phyloP scores from a whole-genome alignment of 2,329 filamentous ascomycete genomes.

The Coniochaeta sp. region DNA sequence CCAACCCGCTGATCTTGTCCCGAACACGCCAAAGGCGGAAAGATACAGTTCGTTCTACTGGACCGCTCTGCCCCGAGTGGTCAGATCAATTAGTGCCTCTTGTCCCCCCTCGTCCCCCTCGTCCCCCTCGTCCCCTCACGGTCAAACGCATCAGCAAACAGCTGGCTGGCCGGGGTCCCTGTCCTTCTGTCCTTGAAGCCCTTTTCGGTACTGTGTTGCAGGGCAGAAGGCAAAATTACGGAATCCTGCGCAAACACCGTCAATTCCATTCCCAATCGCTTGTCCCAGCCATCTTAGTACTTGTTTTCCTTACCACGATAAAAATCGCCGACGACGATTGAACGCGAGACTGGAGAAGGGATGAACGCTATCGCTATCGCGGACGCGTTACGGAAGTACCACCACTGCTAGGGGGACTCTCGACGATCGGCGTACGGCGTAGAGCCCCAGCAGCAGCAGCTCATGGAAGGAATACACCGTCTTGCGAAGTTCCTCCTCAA shows the following conservation, averaged over 20 bases:
- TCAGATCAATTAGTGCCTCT: neutral
- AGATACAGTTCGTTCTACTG: neutral
- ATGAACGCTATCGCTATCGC: neutral
- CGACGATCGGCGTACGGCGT: neutral
- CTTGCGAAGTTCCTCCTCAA: neutral
- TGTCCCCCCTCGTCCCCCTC: too few relatives aligned
- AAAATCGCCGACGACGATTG: neutral
- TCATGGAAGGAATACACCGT: neutral
- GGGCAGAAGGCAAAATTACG: neutral
- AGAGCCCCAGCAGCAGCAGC: neutral
- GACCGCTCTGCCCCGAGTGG: neutral
- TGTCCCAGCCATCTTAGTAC: neutral
- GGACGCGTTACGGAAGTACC: neutral
- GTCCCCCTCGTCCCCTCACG: neutral
- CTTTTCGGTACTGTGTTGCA: neutral
- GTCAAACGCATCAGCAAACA: neutral
- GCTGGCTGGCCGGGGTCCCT: neutral
- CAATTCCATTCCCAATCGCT: neutral
- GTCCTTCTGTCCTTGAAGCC: too few relatives aligned
- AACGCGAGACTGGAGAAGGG: neutral
- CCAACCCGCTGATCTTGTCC: neutral
- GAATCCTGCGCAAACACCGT: neutral
- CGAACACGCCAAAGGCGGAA: neutral
- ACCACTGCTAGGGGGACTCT: neutral
- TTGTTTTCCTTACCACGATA: neutral